Base-by-base conservation (phyloP, 768 basidiomycete genomes). In the Trametopsis cervina region DNA sequence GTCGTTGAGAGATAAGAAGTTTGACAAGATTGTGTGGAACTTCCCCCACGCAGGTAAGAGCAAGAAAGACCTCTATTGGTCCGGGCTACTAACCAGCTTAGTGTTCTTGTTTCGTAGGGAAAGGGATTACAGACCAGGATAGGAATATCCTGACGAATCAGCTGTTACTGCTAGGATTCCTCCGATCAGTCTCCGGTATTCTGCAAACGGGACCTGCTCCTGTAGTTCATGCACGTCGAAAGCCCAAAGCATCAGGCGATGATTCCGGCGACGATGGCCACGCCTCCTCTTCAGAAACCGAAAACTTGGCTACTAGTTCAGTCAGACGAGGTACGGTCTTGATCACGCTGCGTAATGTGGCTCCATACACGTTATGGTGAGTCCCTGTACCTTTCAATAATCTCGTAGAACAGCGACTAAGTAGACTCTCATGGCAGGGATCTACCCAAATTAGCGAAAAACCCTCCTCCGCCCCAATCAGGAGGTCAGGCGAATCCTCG, bases 141-240 rank as follows among this genome's bases (percentile, higher is more conserved):
- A 78, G 94, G 42, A 98, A 96, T 66, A 89, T 97, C 50, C 67
- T 88, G 13, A 83, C 85, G 4, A 96, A 98, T 63, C 95, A 98
- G 58, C 58, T 81, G 17, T 74, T 96, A 17, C 67, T 97, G 25
- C 73, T 96, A 22, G 81, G 77, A 4, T 96, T 96, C 61, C 69
- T 97, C 41, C 78, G 83, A 15, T 89, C 85, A 13, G 85, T 80
- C 22, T 70, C 81, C 0, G 68, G 74, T 5, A 64, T 85, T 20
- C 68, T 98, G 21, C 67, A 69, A 9, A 55, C 57, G 17, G 94
- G 89, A 25, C 64, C 77, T 12, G 57, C 75, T 38, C 83, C 86
- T 4, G 58, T 59, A 4, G 44, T 73, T 7, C 63, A 60, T 40
- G 55, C 57, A 33, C 43, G 72, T 6, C 68, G 64, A 46, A 81